phyloP scores from a whole-genome alignment of 163 green algal species.

The Picocystis sp. region DNA sequence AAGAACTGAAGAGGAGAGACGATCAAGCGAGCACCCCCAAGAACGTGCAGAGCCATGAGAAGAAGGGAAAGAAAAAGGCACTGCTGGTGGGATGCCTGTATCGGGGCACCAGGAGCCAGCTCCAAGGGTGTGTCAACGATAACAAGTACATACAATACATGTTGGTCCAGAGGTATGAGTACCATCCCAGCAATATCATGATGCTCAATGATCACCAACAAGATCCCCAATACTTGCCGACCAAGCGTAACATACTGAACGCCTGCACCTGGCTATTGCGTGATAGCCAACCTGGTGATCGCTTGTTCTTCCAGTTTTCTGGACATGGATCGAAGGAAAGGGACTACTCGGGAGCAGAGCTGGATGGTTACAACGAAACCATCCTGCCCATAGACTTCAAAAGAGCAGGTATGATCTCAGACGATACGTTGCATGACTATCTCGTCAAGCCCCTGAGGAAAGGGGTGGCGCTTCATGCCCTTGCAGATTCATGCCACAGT shows the following conservation, averaged over 20 bases:
- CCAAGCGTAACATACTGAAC: conserved; percentile 6
- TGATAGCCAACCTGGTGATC: conserved; percentile 39
- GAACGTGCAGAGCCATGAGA: no score
- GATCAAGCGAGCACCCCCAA: no score
- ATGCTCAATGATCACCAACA: conserved; percentile 45
- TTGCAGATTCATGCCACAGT: conserved; percentile 81
- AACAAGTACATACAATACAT: conserved; percentile 49
- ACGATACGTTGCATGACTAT: conserved; percentile 66
- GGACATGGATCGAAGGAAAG: conserved; percentile 19
- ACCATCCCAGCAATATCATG: conserved; percentile 34
- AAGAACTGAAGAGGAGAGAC: no score
- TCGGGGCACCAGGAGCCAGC: neutral
- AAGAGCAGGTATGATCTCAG: conserved; percentile 47
- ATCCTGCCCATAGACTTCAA: conserved; percentile 62
- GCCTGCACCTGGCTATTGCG: conserved; percentile 1
- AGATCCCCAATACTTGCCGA: conserved; percentile 4
- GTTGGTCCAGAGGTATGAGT: conserved; percentile 36
- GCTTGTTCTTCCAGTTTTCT: conserved; percentile 63
- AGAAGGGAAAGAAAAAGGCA: no score
- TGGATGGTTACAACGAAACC: conserved; percentile 70
- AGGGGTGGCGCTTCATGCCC: conserved; percentile 55
- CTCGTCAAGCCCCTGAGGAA: conserved; percentile 52
- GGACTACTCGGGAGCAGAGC: conserved; percentile 39
- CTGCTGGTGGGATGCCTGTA: no score
- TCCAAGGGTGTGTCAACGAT: conserved; percentile 69